Evolutionary conservation across 2,329 filamentous ascomycete species (phyloP).

Genomic region (Penicillium sp.): DNA sequence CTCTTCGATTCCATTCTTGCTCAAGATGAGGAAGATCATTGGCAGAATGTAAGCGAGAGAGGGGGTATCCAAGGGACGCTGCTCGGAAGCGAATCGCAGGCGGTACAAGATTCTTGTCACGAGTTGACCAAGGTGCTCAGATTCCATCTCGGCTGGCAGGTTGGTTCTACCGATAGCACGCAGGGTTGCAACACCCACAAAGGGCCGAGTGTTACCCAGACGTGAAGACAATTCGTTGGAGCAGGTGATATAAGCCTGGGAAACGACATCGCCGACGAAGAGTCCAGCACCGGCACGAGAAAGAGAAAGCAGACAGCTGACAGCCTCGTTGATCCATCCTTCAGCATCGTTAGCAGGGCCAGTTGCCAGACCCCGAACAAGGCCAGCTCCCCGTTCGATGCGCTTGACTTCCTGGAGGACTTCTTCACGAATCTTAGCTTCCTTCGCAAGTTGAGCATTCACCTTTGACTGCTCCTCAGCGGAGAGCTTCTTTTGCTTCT

Average conservation of each 20-base stretch:
- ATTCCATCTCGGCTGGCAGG: conserved; percentile 72
- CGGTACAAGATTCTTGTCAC: conserved; percentile 90
- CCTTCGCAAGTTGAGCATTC: conserved; percentile 87
- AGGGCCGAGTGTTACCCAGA: conserved; percentile 76
- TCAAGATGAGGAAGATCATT: conserved; percentile 77
- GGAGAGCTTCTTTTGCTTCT: conserved; percentile 84
- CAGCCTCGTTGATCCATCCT: conserved; percentile 84
- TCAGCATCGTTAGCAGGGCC: conserved; percentile 89
- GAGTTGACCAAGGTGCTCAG: conserved; percentile 80
- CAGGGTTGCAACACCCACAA: conserved; percentile 86
- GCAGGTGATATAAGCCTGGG: conserved; percentile 79
- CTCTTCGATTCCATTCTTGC: conserved; percentile 74
- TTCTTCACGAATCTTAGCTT: conserved; percentile 76
- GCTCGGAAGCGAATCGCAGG: conserved; percentile 86
- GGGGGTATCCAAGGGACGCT: conserved; percentile 88
- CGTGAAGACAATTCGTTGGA: conserved; percentile 75
- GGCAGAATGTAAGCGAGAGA: conserved; percentile 88
- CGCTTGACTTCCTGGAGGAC: conserved; percentile 72
- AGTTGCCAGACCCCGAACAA: conserved; percentile 79
- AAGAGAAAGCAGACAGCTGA: conserved; percentile 74
- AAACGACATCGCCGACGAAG: conserved; percentile 79
- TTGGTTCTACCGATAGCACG: conserved; percentile 76
- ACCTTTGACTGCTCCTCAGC: conserved; percentile 89
- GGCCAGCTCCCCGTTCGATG: conserved; percentile 81
- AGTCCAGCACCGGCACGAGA: conserved; percentile 76